Conservation (phyloP, 495 filamentous ascomycete genomes). For the Filosporella fistucella region DNA sequence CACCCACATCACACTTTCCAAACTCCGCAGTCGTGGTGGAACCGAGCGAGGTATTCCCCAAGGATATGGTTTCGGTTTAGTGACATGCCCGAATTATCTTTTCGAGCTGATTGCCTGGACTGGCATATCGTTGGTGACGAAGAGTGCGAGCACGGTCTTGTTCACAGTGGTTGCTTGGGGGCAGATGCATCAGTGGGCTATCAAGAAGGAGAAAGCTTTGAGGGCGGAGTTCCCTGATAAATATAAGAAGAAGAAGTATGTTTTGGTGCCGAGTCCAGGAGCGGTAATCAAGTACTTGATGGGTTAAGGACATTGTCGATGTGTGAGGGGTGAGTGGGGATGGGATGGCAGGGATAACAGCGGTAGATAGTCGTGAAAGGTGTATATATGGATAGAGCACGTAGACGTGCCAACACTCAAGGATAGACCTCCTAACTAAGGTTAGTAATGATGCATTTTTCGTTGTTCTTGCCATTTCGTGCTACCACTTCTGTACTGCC, state of each 20-base stretch:
- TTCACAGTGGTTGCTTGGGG: constrained; percentile 63
- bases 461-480: no score
- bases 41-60: constrained; percentile 83
- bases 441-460: no score
- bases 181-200: constrained; percentile 84
- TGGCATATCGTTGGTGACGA: constrained; percentile 68
- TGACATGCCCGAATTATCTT: constrained; percentile 97
- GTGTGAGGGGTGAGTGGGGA: no score
- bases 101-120: constrained; percentile 87
- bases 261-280: constrained; percentile 59
- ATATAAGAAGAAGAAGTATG: constrained; percentile 84
- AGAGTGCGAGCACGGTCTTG: constrained; percentile 68
- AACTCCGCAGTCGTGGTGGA: constrained; percentile 71
- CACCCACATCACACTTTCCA: constrained; percentile 70
- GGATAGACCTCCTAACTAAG: no score
- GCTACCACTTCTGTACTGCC: no score
- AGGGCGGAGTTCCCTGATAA: constrained; percentile 83
- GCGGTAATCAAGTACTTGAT: constrained; percentile 6
- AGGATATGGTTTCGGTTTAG: constrained; percentile 78
- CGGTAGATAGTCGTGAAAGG: no score
- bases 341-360: no score
- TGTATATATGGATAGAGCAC: no score
- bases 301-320: neutral
- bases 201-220: constrained; percentile 88
- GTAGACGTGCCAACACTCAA: no score